Evolutionary conservation across 176 grass and related monocot genomes (phyloP), one percentile per base, ranked within the genome.

Genomic region (Tuctoria greenei): DNA sequence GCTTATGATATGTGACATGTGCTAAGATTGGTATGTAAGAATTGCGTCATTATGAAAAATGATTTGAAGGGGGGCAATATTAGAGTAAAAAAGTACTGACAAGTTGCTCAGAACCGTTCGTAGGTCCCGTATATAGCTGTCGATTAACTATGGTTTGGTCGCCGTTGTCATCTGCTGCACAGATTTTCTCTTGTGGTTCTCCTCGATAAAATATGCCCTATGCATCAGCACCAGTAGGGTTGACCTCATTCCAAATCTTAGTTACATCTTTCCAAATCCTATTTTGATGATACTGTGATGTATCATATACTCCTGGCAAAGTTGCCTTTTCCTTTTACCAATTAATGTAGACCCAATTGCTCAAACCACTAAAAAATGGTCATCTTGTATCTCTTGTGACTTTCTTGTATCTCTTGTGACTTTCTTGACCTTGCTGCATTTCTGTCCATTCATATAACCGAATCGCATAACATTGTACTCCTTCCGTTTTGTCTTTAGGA

Each of bases 271-370:
- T 57, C 23, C 64, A 42, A 37, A 67, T 51, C 31, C 10, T 61
- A 36, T 51, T 36, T 31, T 31, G 31, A 31, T 31, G 31, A 31
- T 31, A 31, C 31, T 31, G 31, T 31, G 31, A 31, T 3, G 31
- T 31, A 31, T 72, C 43, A 27, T 17, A 74, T 49, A 15, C 31
- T 0, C 44, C 40, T 46, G 38, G 37, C 16, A 47, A 83, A 69
- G 27, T 83, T 68, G 42, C 9, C 13, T 73, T 76, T 73, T 41
- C 37, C 9, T 37, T 56, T 56, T 43, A 58, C 66, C 50, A 66
- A 62, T 74, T 88, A 63, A 31, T 56, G 67, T 82, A 51, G 6
- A 18, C 10, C 80, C 7, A 34, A 9, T 65, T 84, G 26, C 75
- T 73, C 72, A 23, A 73, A 34, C 16, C 16, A 63, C 10, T 83